A percentile compares a stretch with the other conserved stretches of the same genome.
phyloP scores from a whole-genome alignment of 441 rosid genomes.

The Euphorbia schlechtendalii region DNA sequence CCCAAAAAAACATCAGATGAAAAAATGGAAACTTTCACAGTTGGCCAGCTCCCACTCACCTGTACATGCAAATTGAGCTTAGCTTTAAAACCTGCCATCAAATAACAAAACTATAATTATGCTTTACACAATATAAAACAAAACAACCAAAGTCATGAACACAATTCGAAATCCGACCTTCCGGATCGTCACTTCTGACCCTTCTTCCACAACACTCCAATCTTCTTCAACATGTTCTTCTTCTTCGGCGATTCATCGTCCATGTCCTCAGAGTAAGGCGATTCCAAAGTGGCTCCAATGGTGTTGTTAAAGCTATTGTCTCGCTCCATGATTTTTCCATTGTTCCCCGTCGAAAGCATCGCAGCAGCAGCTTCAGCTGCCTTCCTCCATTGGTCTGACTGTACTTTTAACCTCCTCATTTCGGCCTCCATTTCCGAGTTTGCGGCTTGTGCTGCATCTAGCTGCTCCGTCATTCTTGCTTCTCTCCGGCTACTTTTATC shows the following conservation, averaged over 20 bases:
- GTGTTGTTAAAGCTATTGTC: constrained; percentile 37
- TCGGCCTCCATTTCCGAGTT: constrained; percentile 76
- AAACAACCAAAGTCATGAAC: neutral
- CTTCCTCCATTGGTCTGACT: constrained; percentile 96
- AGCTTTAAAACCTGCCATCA: neutral
- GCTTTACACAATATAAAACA: neutral
- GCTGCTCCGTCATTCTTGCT: constrained; percentile 53
- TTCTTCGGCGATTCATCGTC: constrained; percentile 90
- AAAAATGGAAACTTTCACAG: constrained; percentile 8
- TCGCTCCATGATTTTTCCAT: constrained; percentile 60
- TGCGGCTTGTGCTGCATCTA: constrained; percentile 68
- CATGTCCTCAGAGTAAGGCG: constrained; percentile 58
- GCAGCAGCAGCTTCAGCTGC: constrained; percentile 96
- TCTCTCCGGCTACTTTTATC: constrained; percentile 64
- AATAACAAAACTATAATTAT: neutral
- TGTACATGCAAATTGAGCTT: too few species aligned
- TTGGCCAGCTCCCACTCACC: constrained; percentile 9
- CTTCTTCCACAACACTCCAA: constrained; percentile 86
- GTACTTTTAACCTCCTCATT: constrained; percentile 82
- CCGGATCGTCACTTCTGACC: constrained; percentile 44
- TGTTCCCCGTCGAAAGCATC: constrained; percentile 66
- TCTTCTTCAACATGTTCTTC: constrained; percentile 85
- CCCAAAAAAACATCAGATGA: neutral
- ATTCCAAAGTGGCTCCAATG: constrained; percentile 35
- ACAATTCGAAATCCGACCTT: constrained; percentile 11